Base-by-base conservation (phyloP, 306 rosid species). In the Glycine latifolia region DNA sequence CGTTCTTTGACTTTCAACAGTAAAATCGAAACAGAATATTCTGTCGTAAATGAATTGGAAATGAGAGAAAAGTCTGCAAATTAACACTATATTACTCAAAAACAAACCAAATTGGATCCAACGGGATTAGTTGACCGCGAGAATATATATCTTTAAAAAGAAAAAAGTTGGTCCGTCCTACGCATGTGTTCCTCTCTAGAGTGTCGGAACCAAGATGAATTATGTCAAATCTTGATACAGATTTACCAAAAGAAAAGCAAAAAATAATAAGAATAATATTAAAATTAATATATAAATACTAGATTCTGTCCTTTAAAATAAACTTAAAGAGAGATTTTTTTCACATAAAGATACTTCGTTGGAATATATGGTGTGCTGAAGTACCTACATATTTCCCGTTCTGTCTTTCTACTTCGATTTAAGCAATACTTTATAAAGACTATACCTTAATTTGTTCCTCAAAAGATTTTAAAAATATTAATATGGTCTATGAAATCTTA, bases 1-100 rank as follows among this genome's bases (percentile, higher is more conserved):
- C 76, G 14, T 56, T 16, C 71, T 12, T 15, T 75, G 47, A 39
- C 73, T 81, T 74, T 65, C 70, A 54, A 81, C 76, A 65, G 13
- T 66, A 55, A 44, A 66, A 31, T 14, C 7, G 12, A 66, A 65
- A 65, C 60, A 12, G 48, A 73, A 72, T 8, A 35, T 26, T 26
- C 31, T 59, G 56, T 37, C 7, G 59, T 67, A 52, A 59, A 58
- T 71, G 71, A 48, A 69, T 43, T 46, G 43, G 15, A 13, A 16
- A 49, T 58, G 53, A 33, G 11, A 70, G 26, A 78, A 43, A 60
- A 48, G 11, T 33, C 61, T 39, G 17, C 54, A 39, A 58, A 43
- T 48, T 62, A 59, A 20, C 7, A 26, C n/a, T 59, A 4, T 9
- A 37, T 3, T 26, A 26, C 31, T 26, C 31, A 26, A 26, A 26